Evolutionary conservation across 352 stramenopile species (phyloP).

Genomic region (Phytopythium montanum): DNA sequence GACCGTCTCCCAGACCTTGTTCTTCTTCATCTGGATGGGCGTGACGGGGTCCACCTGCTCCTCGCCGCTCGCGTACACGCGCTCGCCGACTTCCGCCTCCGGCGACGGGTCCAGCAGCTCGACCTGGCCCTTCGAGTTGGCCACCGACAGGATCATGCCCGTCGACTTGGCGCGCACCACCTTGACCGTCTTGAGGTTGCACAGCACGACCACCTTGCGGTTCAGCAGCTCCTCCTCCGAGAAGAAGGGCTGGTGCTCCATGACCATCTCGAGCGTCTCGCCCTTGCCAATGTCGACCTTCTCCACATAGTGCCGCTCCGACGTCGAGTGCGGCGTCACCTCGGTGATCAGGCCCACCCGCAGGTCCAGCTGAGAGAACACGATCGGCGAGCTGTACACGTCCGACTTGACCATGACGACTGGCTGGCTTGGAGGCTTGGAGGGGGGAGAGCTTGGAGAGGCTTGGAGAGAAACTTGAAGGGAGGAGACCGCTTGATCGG

Average conservation of each 20-base stretch:
- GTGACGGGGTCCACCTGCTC: conserved; percentile 68
- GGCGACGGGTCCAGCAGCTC: conserved; percentile 62
- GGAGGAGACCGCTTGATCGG: conserved; percentile 28
- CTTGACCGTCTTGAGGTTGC: conserved; percentile 79
- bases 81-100: conserved; percentile 65
- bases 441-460: not conserved
- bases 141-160: conserved; percentile 49
- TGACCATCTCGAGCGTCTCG: conserved; percentile 69
- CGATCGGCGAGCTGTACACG: conserved; percentile 70
- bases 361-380: conserved; percentile 66
- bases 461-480: conserved; percentile 4
- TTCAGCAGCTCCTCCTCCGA: conserved; percentile 70
- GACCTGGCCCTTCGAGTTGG: conserved; percentile 49
- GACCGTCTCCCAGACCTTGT: conserved; percentile 77
- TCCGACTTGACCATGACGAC: conserved; percentile 68
- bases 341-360: conserved; percentile 70
- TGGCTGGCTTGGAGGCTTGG: too few species aligned
- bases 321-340: conserved; percentile 60
- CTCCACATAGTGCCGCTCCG: conserved; percentile 71
- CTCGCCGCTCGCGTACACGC: conserved; percentile 69
- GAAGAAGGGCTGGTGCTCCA: conserved; percentile 73
- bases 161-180: conserved; percentile 59
- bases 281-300: conserved; percentile 76
- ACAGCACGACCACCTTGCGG: conserved; percentile 68
- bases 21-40: conserved; percentile 83